Evolutionary conservation across 2,329 filamentous ascomycete genomes (phyloP), one percentile per base, ranked within the genome.

Genomic region (Moelleriella libera): DNA sequence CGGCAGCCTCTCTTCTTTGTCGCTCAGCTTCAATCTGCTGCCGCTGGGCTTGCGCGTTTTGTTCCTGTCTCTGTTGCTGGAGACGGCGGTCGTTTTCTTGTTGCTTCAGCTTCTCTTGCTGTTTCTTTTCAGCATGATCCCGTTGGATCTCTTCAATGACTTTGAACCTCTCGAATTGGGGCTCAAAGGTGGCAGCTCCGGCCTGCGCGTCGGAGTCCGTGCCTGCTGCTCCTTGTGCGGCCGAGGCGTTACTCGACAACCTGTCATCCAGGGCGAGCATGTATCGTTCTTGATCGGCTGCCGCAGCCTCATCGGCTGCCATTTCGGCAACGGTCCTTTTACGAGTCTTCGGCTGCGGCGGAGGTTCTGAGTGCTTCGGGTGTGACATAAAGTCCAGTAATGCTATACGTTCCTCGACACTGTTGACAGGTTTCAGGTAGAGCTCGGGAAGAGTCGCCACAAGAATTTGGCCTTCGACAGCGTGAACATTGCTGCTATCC

Each of bases 311-410:
- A 59, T 98, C 92, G 6, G 90, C 90, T 7, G 88, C 92, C 69
- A 97, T 80, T 61, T 98, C 90, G 7, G 92, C 92, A 14, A 94
- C 83, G 0, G 92, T 98, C 52, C 90, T 81, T 72, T 98, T 97
- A 49, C 92, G 76, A 6, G 82, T 83, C 71, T 95, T 96, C 3
- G 88, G 88, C 50, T 84, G 77, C 1, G 92, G 90, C 8, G 88
- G 82, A 42, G 79, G 71, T 45, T 83, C 78, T 31, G 79, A 76
- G 62, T 96, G 86, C 48, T 88, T 79, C 6, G 88, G 84, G 61
- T 94, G 85, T 21, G 78, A 74, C 55, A 90, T 71, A 14, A 75
- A 71, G 31, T 87, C 80, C 3, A 97, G 71, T 4, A 94, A 72
- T 9, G 73, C 72, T 44, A 88, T 82, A 1, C 80, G 81, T 53